Evolutionary conservation across 192 early-diverging fungal genomes (phyloP).

Genomic region (Kickxella alabastrina): DNA sequence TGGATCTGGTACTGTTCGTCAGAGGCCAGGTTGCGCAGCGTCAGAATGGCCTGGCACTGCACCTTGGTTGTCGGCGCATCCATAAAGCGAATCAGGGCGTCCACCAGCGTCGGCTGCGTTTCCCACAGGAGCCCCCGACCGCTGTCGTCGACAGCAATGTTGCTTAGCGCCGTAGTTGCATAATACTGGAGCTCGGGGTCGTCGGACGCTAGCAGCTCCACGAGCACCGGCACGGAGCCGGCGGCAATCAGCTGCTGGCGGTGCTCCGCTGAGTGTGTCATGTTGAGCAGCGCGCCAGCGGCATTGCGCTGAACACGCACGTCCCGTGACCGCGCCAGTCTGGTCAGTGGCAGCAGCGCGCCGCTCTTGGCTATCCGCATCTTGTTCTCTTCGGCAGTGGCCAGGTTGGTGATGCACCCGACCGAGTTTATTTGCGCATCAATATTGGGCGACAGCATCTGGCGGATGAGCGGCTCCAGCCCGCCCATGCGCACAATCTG

Average conservation of each 20-base stretch:
- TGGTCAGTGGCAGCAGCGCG: constrained; percentile 67
- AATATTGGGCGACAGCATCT: constrained; percentile 80
- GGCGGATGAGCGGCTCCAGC: constrained; percentile 77
- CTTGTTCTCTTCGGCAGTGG: constrained; percentile 87
- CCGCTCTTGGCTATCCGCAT: constrained; percentile 81
- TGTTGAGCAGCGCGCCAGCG: constrained; percentile 85
- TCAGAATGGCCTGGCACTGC: constrained; percentile 83
- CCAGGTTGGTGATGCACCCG: constrained; percentile 90
- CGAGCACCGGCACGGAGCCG: constrained; percentile 78
- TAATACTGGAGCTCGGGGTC: constrained; percentile 90
- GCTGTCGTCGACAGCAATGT: constrained; percentile 78
- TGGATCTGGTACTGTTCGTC: constrained; percentile 80
- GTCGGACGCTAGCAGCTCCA: constrained; percentile 66
- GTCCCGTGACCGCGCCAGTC: constrained; percentile 74
- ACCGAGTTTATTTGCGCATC: constrained; percentile 94
- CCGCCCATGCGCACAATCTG: constrained; percentile 81
- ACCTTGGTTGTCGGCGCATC: constrained; percentile 76
- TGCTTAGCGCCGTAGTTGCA: constrained; percentile 82
- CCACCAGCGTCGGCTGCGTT: constrained; percentile 69
- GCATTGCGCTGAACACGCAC: constrained; percentile 86
- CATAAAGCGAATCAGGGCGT: constrained; percentile 72
- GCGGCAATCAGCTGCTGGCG: constrained; percentile 78
- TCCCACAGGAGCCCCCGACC: constrained; percentile 65
- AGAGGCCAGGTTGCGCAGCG: constrained; percentile 77
- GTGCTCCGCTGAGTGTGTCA: constrained; percentile 87